Evolutionary conservation across 2,329 filamentous ascomycete genomes (phyloP).

Genomic region (Epichloe baconii): DNA sequence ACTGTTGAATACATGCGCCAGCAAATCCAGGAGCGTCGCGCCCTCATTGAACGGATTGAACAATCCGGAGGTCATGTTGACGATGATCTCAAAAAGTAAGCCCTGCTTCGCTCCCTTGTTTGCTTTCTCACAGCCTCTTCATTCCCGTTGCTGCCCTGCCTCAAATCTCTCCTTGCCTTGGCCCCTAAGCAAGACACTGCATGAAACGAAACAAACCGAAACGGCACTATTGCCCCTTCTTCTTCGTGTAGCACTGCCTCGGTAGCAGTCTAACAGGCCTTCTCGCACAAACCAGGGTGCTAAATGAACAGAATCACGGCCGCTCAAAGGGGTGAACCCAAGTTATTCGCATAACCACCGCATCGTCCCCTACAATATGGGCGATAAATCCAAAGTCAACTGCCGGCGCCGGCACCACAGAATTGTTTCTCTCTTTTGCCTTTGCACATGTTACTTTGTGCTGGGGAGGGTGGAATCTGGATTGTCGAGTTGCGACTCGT

Average conservation of each 20-base stretch:
- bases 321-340: slow-evolving; percentile 4
- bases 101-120: neutral
- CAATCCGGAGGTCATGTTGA: slow-evolving; percentile 43
- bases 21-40: slow-evolving; percentile 44
- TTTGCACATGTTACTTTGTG: neutral
- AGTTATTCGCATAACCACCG: neutral
- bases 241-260: neutral
- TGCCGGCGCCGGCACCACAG: neutral
- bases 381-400: neutral
- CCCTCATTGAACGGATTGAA: slow-evolving; percentile 46
- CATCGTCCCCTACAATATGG: neutral
- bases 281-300: slow-evolving; percentile 2
- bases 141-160: neutral
- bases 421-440: no score
- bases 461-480: no score
- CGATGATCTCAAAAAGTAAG: slow-evolving; percentile 30
- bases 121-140: neutral
- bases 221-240: neutral
- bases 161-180: neutral
- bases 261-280: neutral
- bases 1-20: slow-evolving; percentile 54
- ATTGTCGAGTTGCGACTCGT: neutral
- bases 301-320: slow-evolving; percentile 6
- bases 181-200: neutral
- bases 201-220: neutral